Evolutionary conservation across 1,284 basidiomycete genomes (phyloP), one percentile per base, ranked within the genome.

Genomic region (Sanghuangporus weigelae): DNA sequence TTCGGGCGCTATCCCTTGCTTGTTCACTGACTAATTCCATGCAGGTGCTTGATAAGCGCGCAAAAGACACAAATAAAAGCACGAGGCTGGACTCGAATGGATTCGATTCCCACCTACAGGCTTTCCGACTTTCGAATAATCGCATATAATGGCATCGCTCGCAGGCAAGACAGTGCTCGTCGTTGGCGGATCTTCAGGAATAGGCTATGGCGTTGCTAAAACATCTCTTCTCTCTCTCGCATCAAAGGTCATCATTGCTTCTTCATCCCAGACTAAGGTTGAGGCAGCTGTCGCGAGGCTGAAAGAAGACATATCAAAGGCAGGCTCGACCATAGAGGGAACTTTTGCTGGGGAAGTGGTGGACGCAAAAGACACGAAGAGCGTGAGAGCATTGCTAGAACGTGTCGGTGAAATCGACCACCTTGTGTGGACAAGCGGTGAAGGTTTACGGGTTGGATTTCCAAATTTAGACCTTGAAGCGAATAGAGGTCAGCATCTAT

Each of bases 381-480:
- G 31, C 5, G 56, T 69, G 23, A 63, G 66, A 51, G 58, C 36
- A 40, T 64, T 69, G 35, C 51, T 67, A 14, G 40, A 51, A 7
- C 31, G 51, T 12, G 53, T 69, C 12, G 68, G 68, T 11, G 63
- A 67, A 51, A 59, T 69, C 7, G 68, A 69, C 38, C 68, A 69
- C 56, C 49, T 69, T 14, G 63, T 69, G 10, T 69, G 64, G 64
- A 66, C 66, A 23, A 66, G 66, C 44, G 68, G 68, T 8, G 68
- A 68, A 26, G 7, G 0, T 1, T 36, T 67, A 1, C 38, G 49
- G 2, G 38, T 66, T n/a, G 62, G 59, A 26, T 67, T 67, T 44
- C 64, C 62, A 21, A 46, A 67, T 31, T 36, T 67, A n/a, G 60
- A 67, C 21, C 36, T 67, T 8, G 63, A 68, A 21, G 19, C 31